Base-by-base conservation (phyloP, 1,284 basidiomycete species). In the Puccinia triticina region DNA sequence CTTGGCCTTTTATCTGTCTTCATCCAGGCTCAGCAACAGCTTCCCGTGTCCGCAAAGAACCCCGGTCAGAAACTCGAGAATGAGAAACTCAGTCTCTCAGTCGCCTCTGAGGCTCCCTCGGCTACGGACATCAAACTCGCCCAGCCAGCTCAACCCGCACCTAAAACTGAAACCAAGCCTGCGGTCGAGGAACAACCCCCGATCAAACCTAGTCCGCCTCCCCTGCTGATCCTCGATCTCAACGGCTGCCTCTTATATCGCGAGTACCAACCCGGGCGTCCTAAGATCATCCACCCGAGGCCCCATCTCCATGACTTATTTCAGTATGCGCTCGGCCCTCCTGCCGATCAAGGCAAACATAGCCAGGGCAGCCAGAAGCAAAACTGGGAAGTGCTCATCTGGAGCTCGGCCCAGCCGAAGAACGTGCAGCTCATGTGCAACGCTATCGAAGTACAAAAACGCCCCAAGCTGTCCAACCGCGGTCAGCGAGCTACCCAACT, bases 401-500 rank as follows among this genome's bases (percentile, higher is more conserved):
- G 94, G 94, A 93, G 92, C 84, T 93, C 92, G 0, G 94, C 94
- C 0, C 92, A 93, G 86, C 92, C 92, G 0, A 90, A 91, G 81
- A 94, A 91, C 84, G 94, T 95, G 3, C 87, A 88, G 0, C 90
- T 91, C 84, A 88, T 88, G 88, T 84, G 87, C 4, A n/a, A 84
- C 8, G 46, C 50, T 7, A 57, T 79, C 29, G 32, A 57, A 34
- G 37, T 79, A 32, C 14, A 32, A 26, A 79, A 79, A 40, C 72
- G 72, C 21, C 7, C 21, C 50, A 29, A 37, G 34, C 29, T 53
- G 10, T 1, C 3, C 12, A n/a, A 16, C 40, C 75, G 75, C 4
- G 10, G 2, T 46, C 57, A 5, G 32, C 34, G 29, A 34, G 8
- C 37, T n/a, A 46, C 64, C 61, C 55, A 77, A 34, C 75, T 77